Evolutionary conservation across 495 filamentous ascomycete species (phyloP).

Genomic region (Chaetomium fimeti): DNA sequence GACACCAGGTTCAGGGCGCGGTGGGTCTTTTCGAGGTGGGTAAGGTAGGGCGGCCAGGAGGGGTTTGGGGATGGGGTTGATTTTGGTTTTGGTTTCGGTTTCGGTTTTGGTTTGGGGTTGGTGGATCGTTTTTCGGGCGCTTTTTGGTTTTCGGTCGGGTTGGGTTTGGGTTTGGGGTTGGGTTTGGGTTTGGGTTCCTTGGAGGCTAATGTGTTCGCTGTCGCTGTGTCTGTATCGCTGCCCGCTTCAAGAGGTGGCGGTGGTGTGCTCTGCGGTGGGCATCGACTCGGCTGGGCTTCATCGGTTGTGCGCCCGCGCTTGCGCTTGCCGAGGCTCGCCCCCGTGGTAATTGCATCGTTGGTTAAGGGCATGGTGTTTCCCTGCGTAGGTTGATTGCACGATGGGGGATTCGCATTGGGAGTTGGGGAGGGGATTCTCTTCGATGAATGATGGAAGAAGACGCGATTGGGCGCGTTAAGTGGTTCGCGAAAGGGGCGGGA

Average conservation of each 20-base stretch:
- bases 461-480: slow-evolving; percentile 15
- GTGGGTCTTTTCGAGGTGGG: slow-evolving; percentile 70
- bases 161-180: slow-evolving; percentile 1
- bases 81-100: slow-evolving; percentile 6
- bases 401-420: neutral
- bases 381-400: neutral
- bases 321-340: slow-evolving; percentile 9
- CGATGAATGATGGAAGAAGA: neutral
- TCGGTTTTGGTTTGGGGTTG: slow-evolving; percentile 5
- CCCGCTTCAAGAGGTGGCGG: neutral
- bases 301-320: slow-evolving; percentile 21
- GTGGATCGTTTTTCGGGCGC: neutral
- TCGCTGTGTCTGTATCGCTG: neutral
- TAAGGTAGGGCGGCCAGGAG: slow-evolving; percentile 71
- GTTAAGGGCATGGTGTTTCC: neutral
- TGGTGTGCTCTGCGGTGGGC: neutral
- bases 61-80: neutral
- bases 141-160: neutral
- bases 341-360: neutral
- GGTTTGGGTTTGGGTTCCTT: neutral
- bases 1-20: slow-evolving; percentile 87
- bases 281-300: no score
- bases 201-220: neutral
- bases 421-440: neutral
- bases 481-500: slow-evolving; percentile 41